Evolutionary conservation across 1,139 yeast genomes (phyloP), one percentile per base, ranked within the genome.

Genomic region (Yamadazyma oceani): DNA sequence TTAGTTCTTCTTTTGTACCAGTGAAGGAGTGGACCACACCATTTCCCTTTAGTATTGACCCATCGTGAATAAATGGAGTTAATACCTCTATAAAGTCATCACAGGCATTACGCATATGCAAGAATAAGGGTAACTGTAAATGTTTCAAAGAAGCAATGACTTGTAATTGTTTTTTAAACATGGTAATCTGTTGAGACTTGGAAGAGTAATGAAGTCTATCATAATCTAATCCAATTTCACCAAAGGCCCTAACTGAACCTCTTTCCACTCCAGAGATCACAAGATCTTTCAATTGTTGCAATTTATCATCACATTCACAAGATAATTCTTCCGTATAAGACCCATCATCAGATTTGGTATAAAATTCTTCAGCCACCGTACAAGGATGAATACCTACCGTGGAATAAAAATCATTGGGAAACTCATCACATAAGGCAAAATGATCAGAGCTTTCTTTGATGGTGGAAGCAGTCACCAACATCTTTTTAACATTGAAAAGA

Each of bases 301-400:
- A 54, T 49, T 81, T 82, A 6, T 56, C 50, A 7, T 57, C 60
- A 3, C 51, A 53, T 35, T 62, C 58, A 3, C 54, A 52, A 15
- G 37, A 15, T 26, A 66, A 49, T 6, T 44, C 46, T 24, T 62
- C 64, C 9, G 58, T 49, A 23, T 50, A 54, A 13, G 46, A 37
- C 2, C 45, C 51, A 5, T 47, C 50, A n/a, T 45, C 49, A 10
- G 39, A 45, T 19, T 51, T 46, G 5, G 35, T 37, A 38, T 65
- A 71, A 44, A 70, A 70, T 42, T 71, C 87, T 45, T 78, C 83
- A 13, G 80, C 74, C 0, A 88, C 95, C 14, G 83, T 69, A 59
- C 97, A 90, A 1, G 98, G 98, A 62, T 92, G 98, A 1, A 90
- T 95, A 9, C 98, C 98, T 1, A 82, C 92, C 0, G 98, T 92